Evolutionary conservation across 2,329 filamentous ascomycete genomes (phyloP).

Genomic region (Trichoderma asperellum): DNA sequence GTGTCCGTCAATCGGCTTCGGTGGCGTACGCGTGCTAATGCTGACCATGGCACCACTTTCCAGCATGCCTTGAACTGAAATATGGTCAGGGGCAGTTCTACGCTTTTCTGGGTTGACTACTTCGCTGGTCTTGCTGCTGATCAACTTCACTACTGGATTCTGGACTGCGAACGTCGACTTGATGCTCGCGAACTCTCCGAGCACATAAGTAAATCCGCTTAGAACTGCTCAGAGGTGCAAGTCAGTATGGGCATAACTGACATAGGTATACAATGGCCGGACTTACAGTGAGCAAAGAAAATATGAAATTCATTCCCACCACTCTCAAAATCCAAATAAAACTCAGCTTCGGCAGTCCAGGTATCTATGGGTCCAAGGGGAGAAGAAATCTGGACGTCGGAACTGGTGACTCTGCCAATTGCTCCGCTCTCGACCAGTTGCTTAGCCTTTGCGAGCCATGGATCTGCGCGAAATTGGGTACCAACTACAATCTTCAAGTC

Average conservation of each 20-base stretch:
- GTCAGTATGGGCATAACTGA: neutral
- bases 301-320: constrained; percentile 37
- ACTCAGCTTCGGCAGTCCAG: constrained; percentile 34
- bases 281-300: constrained; percentile 26
- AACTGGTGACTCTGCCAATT: constrained; percentile 26
- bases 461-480: constrained; percentile 51
- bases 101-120: constrained; percentile 33
- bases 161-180: constrained; percentile 37
- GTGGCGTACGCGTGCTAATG: constrained; percentile 34
- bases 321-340: constrained; percentile 34
- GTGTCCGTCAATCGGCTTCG: constrained; percentile 32
- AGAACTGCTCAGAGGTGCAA: constrained; percentile 25
- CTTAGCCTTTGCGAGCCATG: constrained; percentile 36
- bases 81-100: constrained; percentile 41
- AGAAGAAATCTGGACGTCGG: constrained; percentile 8
- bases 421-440: constrained; percentile 26
- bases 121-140: constrained; percentile 33
- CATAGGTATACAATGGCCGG: too few species aligned
- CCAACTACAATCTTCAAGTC: constrained; percentile 49
- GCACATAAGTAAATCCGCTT: constrained; percentile 27
- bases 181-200: constrained; percentile 5
- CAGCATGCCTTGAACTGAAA: constrained; percentile 41
- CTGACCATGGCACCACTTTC: constrained; percentile 38
- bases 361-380: neutral
- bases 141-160: constrained; percentile 32